These are phyloP conservation scores for Calonectria fujianensis DNA, from an alignment of 2,329 filamentous ascomycete genomes.

Conservation along the genomic window DNA sequence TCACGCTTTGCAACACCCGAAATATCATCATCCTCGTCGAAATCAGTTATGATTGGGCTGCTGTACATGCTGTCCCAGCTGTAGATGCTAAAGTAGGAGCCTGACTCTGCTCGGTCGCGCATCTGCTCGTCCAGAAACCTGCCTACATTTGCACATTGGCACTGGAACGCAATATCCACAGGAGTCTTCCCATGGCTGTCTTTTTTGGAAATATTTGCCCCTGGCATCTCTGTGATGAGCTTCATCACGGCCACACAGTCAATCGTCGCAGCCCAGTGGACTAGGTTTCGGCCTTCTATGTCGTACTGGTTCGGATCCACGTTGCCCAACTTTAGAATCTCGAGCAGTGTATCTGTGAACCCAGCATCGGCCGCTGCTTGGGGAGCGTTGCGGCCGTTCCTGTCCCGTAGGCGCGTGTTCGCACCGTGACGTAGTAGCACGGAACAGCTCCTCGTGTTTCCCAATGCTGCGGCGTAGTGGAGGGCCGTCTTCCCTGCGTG, in stretches of 20 bases:
- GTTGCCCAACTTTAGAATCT: not conserved
- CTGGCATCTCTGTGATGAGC: slow-evolving; percentile 7
- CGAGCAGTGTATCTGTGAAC: slow-evolving; percentile 15
- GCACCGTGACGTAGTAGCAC: slow-evolving; percentile 15
- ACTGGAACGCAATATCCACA: slow-evolving; percentile 24
- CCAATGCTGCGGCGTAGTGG: slow-evolving; percentile 25
- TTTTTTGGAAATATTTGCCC: not conserved
- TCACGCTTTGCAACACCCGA: not conserved
- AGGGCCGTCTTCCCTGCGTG: slow-evolving; percentile 17
- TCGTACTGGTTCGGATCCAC: slow-evolving; percentile 21
- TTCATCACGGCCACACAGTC: slow-evolving; percentile 10
- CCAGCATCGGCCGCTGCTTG: slow-evolving; percentile 26
- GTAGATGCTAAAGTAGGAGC: slow-evolving; percentile 20
- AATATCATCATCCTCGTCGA: not conserved
- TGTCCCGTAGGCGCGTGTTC: slow-evolving; percentile 10
- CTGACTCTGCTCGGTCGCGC: not conserved
- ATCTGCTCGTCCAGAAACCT: slow-evolving; percentile 15
- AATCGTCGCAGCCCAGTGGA: slow-evolving; percentile 25
- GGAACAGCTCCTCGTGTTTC: slow-evolving; percentile 5
- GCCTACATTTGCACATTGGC: slow-evolving; percentile 14
- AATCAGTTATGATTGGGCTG: not conserved
- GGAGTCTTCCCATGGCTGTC: slow-evolving; percentile 18
- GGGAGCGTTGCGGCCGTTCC: slow-evolving; percentile 18
- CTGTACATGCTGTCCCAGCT: slow-evolving; percentile 24
- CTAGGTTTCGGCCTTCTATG: slow-evolving; percentile 19